Evolutionary conservation across 176 grass and related monocot species (phyloP), one percentile per base, ranked within the genome.

Genomic region (Aegilops bicornis): DNA sequence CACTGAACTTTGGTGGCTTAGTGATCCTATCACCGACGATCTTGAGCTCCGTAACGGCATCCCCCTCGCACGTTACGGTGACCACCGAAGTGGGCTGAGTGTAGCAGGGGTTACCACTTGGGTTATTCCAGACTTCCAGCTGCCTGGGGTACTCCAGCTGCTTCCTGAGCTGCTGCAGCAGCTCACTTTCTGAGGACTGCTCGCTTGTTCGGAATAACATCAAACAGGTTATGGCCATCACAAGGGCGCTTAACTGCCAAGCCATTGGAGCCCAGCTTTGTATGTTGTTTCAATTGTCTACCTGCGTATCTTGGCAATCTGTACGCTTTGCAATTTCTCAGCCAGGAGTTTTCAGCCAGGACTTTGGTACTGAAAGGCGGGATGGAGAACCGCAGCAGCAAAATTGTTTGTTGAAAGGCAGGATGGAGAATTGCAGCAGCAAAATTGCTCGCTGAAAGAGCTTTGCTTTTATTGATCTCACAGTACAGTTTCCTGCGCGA

Each of bases 131-230:
- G 71, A 82, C 84, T 54, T 98, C 89, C 74, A 98, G 64, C 83
- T 77, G 81, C 87, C 84, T 92, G 42, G 93, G 96, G 90, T 93
- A 88, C 84, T 98, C 93, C 39, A 98, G 82, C 84, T 94, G 93
- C 85, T 83, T 95, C 85, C 93, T 91, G 37, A 98, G 64, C 90
- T 95, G 93, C 88, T 89, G 93, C 86, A 98, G 84, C 76, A 92
- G 60, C 79, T 86, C 89, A 16, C 86, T 94, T 35, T 94, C 82
- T 76, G 96, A 91, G 33, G 93, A 84, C 48, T 95, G 96, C 39
- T 91, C 84, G 10, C 89, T 84, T 77, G 6, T 64, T 29, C 47
- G 69, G 76, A 89, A 88, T 73, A 95, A 88, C 58, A 92, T 81
- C 79, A 89, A 92, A 76, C 90, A 95, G 36, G 82, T 88, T 62